Conservation (phyloP, 1,284 basidiomycete genomes). For the Pseudozyma sp. region DNA sequence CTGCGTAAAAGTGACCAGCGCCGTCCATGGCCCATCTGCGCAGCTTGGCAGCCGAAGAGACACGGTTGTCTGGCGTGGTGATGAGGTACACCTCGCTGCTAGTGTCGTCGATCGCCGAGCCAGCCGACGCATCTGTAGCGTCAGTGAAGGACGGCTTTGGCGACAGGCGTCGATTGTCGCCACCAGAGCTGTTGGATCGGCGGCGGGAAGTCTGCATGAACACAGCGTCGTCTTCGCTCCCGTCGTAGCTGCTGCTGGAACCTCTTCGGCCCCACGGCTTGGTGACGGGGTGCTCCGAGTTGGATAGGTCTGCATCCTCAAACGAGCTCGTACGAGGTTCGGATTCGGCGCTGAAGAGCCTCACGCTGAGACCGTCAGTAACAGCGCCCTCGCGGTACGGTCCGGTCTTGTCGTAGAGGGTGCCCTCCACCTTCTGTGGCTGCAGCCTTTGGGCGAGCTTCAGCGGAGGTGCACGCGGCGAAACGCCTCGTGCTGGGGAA, state of each 20-base stretch:
- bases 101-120: slow-evolving; percentile 20
- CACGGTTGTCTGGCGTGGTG: slow-evolving; percentile 67
- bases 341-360: slow-evolving; percentile 54
- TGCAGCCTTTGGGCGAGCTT: slow-evolving; percentile 49
- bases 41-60: slow-evolving; percentile 65
- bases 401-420: slow-evolving; percentile 64
- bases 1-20: slow-evolving; percentile 63
- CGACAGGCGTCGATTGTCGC: slow-evolving; percentile 21
- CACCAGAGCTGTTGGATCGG: slow-evolving; percentile 27
- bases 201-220: slow-evolving; percentile 17
- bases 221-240: slow-evolving; percentile 29
- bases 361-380: slow-evolving; percentile 64
- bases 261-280: slow-evolving; percentile 41
- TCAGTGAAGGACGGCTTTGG: slow-evolving; percentile 27
- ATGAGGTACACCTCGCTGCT: slow-evolving; percentile 58
- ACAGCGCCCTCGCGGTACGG: slow-evolving; percentile 64
- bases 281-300: slow-evolving; percentile 45
- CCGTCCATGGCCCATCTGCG: slow-evolving; percentile 67
- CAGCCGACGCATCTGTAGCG: not conserved
- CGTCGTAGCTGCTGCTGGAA: slow-evolving; percentile 37
- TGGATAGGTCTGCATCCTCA: slow-evolving; percentile 39
- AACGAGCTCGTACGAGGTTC: slow-evolving; percentile 24
- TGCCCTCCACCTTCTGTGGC: slow-evolving; percentile 63
- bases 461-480: slow-evolving; percentile 44
- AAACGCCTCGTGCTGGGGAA: slow-evolving; percentile 16